Base-by-base conservation (phyloP, 306 rosid genomes). In the Casuarina equisetifolia region DNA sequence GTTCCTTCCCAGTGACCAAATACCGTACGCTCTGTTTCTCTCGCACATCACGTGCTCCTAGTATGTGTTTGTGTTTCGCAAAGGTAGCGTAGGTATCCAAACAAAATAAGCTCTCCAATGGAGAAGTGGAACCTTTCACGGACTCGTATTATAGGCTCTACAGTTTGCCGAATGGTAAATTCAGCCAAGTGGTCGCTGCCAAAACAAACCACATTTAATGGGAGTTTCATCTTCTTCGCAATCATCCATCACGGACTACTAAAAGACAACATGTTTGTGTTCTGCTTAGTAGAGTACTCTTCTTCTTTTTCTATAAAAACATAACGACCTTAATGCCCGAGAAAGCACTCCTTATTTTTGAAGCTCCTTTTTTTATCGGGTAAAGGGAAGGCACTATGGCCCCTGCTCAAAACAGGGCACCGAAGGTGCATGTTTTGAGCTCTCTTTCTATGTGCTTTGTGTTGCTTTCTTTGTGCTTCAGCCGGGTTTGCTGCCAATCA, bases 181-280 rank as follows among this genome's bases (percentile, higher is more conserved):
- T 78, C 74, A 81, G 55, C 73, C 38, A 6, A 58, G 69, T 69
- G 73, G 78, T 76, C 58, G 44, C 48, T 3, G 76, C 80, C 76
- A 69, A 74, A 88, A 72, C 45, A 76, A 72, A 35, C 74, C 17
- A 8, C 82, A 72, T 74, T 86, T 50, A 78, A 52, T 84, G 15
- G 76, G 45, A 20, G 52, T 38, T 53, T 79, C 74, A 51, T 62
- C 35, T 4, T 71, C 77, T 78, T 69, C 75, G 64, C 80, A 76
- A 46, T 76, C 74, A 76, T 68, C 80, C 85, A 42, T 91, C 96
- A 90, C 96, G 91, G 90, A 86, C 76, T 59, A 78, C 91, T 85
- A 79, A 6, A 82, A 81, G 84, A 83, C 92, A 87, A 83, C 71
- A 81, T 83, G 75, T 43, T 73, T 9, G 64, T 39, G 52, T 50